Evolutionary conservation across 2,329 filamentous ascomycete species (phyloP), one percentile per base, ranked within the genome.

Genomic region (Penicillium griseofulvum): DNA sequence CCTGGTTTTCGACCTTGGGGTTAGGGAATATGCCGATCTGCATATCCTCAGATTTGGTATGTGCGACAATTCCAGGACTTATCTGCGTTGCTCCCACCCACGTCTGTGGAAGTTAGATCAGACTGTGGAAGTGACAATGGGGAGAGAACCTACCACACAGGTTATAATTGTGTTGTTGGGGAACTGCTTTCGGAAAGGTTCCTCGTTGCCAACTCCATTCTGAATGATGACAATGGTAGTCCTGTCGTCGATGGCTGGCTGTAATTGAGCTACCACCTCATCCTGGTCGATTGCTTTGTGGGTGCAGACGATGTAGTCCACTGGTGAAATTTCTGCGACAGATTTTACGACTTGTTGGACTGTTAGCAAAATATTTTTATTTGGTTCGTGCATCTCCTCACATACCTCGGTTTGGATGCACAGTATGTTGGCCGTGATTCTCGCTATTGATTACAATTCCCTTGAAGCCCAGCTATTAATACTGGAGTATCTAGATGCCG

Each of bases 21-120:
- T 80, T 81, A 0, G 74, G 69, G 58, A 78, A 84, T 0, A 84
- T 65, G 0, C 82, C 83, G 4, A 85, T 78, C 52, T 85, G 78
- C 66, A 81, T 79, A 57, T 82, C 74, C 63, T 85, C 83, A 12
- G 78, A 78, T 49, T 76, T 78, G 22, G 72, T 80, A 59, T 85
- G 83, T 9, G 69, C 65, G 24, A 84, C 70, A 3, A 78, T 57
- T 0, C 82, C 83, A 0, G 81, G 81, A 8, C 72, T 65, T 3
- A 69, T 69, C 59, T 85, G 83, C 0, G 68, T 74, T 9, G 80
- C 81, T 5, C 82, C 82, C 0, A 82, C 78, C 82, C 69, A 71
- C 4, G 68, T 68, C 69, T 71, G 19, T 17, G 10, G 5, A 10
- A n/a, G 17, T 44, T 10, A 42, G 41, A 49, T 10, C 11, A 5